Evolutionary conservation across 345 rosid species (phyloP), one percentile per base, ranked within the genome.

Genomic region (Citrus inodora): DNA sequence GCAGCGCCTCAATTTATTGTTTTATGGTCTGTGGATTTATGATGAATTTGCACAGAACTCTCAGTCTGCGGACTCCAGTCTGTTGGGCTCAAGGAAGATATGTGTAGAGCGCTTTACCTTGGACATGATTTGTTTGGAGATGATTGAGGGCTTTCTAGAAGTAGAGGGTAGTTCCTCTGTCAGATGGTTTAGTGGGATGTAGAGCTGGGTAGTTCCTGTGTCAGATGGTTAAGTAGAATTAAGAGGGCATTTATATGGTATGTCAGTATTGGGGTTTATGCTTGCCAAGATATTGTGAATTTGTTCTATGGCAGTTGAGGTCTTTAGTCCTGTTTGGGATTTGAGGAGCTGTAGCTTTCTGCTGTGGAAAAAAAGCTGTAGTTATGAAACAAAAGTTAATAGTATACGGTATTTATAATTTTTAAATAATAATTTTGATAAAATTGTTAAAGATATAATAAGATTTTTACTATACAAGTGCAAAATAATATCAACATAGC

Each of bases 141-240:
- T 75, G 69, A 16, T 63, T 25, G 69, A 38, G 67, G 76, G 30
- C 37, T 70, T 24, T 73, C 35, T 73, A 37, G 65, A 59, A 38
- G 28, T 8, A 6, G 61, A 28, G 38, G 28, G 37, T 14, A 17
- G 38, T 28, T 27, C 60, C 8, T 19, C 2, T 60, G 55, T 61
- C 25, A 38, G 77, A 30, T 60, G 24, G 32, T 70, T 70, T 42
- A 10, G 48, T 10, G 9, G 48, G 48, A 42, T 9, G 14, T 8
- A 42, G 48, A 42, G 48, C 48, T 7, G 38, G 17, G 37, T 27
- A 17, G 38, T 51, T 27, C 60, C 9, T 27, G 9, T 38, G 55
- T 61, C 25, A 38, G 77, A 30, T 60, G 37, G 33, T 71, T 53
- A 2, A 61, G n/a, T 74, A 25, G 68, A 51, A 32, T 33, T 71